Conservation (phyloP, 805 yeast genomes). For the Clavispora vitiphila region DNA sequence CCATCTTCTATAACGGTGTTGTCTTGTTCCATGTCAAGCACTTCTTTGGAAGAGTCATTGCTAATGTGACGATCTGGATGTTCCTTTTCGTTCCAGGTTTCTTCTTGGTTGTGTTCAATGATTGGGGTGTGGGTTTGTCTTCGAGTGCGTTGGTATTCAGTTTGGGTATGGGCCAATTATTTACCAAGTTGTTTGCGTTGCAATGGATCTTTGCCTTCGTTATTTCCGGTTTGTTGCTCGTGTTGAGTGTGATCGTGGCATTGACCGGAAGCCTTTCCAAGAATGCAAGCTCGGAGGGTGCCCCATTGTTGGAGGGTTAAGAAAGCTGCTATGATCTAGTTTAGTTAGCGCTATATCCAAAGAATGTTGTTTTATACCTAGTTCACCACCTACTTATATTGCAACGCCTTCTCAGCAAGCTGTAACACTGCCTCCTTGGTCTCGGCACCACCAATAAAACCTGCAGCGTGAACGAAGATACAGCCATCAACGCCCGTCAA, state of each 20-base stretch:
- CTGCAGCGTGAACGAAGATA: constrained; percentile 91
- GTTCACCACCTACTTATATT: neutral
- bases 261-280: constrained; percentile 27
- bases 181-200: constrained; percentile 64
- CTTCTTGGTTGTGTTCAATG: constrained; percentile 55
- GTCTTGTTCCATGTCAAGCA: constrained; percentile 59
- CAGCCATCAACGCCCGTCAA: constrained; percentile 81
- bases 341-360: neutral
- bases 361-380: neutral
- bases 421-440: constrained; percentile 71
- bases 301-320: constrained; percentile 16
- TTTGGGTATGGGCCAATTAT: constrained; percentile 64
- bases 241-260: constrained; percentile 45
- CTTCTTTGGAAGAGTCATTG: constrained; percentile 59
- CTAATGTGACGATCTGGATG: constrained; percentile 75
- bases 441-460: constrained; percentile 93
- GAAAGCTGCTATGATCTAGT: neutral
- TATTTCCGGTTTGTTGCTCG: constrained; percentile 54
- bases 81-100: constrained; percentile 61
- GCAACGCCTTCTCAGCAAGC: constrained; percentile 51
- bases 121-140: constrained; percentile 65
- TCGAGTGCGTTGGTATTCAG: constrained; percentile 58
- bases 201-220: constrained; percentile 83
- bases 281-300: constrained; percentile 10
- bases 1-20: constrained; percentile 83